phyloP scores from a whole-genome alignment of 257 asterid species.

The Plectranthus barbatus region DNA sequence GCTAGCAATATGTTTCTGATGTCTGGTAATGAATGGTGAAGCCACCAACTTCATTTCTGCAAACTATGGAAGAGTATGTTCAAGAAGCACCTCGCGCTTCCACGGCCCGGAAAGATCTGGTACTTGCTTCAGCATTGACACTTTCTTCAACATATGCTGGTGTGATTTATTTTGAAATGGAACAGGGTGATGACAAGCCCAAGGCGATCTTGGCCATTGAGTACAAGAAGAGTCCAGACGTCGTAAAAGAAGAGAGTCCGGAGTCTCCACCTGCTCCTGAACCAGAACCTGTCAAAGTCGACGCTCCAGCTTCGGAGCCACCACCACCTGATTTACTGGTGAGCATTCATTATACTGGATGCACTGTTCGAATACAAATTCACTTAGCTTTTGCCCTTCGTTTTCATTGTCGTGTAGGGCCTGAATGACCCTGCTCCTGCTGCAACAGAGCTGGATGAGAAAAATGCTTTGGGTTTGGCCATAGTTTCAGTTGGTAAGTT shows the following conservation, averaged over 20 bases:
- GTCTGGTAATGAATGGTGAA: slow-evolving; percentile 23
- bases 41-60: slow-evolving; percentile 96
- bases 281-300: slow-evolving; percentile 51
- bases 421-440: slow-evolving; percentile 66
- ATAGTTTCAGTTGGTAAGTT: slow-evolving; percentile 79
- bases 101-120: slow-evolving; percentile 65
- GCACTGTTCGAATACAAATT: background rate
- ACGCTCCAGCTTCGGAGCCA: slow-evolving; percentile 43
- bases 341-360: background rate
- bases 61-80: slow-evolving; percentile 98
- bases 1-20: slow-evolving; percentile 12
- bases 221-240: slow-evolving; percentile 57
- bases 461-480: slow-evolving; percentile 87
- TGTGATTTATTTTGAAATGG: background rate
- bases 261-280: slow-evolving; percentile 48
- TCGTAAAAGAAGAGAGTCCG: slow-evolving; percentile 44
- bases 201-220: slow-evolving; percentile 73
- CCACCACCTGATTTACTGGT: slow-evolving; percentile 80
- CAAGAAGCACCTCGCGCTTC: slow-evolving; percentile 91
- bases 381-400: too few species aligned
- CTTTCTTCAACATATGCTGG: slow-evolving; percentile 1
- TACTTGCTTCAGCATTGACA: too few species aligned
- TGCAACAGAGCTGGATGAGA: slow-evolving; percentile 73
- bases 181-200: slow-evolving; percentile 58
- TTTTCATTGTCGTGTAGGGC: too few species aligned